These are phyloP conservation scores for Arthonia radiata DNA, from an alignment of 495 filamentous ascomycete genomes.

Conservation along the genomic window DNA sequence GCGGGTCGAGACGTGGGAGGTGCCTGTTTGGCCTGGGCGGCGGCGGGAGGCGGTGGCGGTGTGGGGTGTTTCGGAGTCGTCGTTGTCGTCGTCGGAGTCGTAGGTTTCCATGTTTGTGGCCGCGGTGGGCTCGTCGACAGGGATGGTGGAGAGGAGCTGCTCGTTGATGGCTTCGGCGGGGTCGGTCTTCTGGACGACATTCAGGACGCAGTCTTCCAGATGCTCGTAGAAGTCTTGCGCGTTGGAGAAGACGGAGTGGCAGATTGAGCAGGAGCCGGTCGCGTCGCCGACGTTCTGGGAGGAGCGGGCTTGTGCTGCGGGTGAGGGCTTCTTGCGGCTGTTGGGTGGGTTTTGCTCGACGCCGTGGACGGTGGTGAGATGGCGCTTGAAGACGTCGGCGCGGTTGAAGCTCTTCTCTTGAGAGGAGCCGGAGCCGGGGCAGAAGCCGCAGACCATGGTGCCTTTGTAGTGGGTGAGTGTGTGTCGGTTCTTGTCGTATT, in stretches of 20 bases:
- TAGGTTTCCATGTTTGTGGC: constrained; percentile 30
- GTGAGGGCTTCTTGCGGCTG: constrained; percentile 61
- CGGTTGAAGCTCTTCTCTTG: constrained; percentile 97
- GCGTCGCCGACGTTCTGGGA: constrained; percentile 29
- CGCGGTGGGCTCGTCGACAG: constrained; percentile 55
- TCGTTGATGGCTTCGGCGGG: constrained; percentile 93
- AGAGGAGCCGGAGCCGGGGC: constrained; percentile 70
- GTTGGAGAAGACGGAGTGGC: constrained; percentile 69
- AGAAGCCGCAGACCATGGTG: constrained; percentile 98
- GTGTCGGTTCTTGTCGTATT: constrained; percentile 98
- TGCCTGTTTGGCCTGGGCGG: constrained; percentile 19
- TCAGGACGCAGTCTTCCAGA: constrained; percentile 92
- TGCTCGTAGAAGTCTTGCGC: constrained; percentile 99
- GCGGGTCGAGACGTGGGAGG: constrained; percentile 10
- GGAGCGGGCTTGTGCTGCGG: constrained; percentile 23
- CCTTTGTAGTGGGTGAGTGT: constrained; percentile 97
- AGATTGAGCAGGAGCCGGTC: constrained; percentile 91
- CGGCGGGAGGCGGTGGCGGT: constrained; percentile 34
- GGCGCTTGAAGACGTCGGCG: constrained; percentile 95
- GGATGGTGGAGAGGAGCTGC: constrained; percentile 53
- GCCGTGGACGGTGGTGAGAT: constrained; percentile 77
- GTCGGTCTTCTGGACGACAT: constrained; percentile 92
- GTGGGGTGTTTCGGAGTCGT: constrained; percentile 30
- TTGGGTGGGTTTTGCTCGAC: constrained; percentile 94
- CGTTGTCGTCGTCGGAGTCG: constrained; percentile 21